phyloP scores from a whole-genome alignment of 148 eudicot species.

The Amaranthus cruentus region DNA sequence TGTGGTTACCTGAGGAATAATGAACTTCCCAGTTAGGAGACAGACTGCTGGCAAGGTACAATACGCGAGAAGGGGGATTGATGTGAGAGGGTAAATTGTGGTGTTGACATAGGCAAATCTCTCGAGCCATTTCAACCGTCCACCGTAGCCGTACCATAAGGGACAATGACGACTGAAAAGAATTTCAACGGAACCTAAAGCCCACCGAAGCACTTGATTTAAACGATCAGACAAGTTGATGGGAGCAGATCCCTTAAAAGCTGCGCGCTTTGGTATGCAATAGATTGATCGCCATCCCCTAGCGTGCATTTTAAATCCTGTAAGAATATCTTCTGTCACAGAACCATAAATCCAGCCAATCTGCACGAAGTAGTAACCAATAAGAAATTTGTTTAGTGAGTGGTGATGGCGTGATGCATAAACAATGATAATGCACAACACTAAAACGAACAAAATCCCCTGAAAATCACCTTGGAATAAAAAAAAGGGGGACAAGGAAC shows the following conservation, averaged over 20 bases:
- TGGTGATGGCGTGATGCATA: too few species aligned
- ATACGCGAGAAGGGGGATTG: constrained; percentile 62
- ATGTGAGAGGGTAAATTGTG: constrained; percentile 61
- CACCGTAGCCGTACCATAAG: constrained; percentile 64
- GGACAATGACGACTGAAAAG: constrained; percentile 78
- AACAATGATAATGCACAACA: too few species aligned
- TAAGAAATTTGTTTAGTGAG: background rate
- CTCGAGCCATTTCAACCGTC: constrained; percentile 59
- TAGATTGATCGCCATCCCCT: constrained; percentile 77
- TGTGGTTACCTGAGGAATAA: constrained; percentile 59
- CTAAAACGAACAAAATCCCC: too few species aligned
- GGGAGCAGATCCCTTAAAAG: constrained; percentile 80
- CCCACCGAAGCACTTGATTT: constrained; percentile 78
- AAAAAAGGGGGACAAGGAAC: too few species aligned
- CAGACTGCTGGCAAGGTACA: constrained; percentile 73
- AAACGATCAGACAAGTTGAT: constrained; percentile 78
- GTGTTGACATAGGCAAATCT: constrained; percentile 70
- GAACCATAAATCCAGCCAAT: constrained; percentile 88
- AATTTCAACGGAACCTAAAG: constrained; percentile 72
- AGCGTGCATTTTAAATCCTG: constrained; percentile 79
- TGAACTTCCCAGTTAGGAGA: constrained; percentile 67
- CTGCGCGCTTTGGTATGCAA: constrained; percentile 70
- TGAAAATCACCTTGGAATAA: too few species aligned
- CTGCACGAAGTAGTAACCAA: constrained; percentile 28
- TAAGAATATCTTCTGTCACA: constrained; percentile 76